phyloP scores from a whole-genome alignment of 140 eudicot genomes.

The Oenanthe javanica region DNA sequence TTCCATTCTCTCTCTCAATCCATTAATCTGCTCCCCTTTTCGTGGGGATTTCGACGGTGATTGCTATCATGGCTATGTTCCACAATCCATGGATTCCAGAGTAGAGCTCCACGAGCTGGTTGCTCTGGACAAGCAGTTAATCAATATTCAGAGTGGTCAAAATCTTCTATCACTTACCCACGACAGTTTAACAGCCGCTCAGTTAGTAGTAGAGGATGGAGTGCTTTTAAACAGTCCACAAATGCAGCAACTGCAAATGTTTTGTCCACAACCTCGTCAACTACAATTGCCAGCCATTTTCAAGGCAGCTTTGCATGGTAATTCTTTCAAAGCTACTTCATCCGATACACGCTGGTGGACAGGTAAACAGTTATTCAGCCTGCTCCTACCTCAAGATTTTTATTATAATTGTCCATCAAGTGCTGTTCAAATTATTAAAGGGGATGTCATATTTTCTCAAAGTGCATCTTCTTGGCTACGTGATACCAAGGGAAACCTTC shows the following conservation, averaged over 20 bases:
- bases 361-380: conserved; percentile 73
- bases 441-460: conserved; percentile 53
- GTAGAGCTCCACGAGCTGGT: conserved; percentile 81
- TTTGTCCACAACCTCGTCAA: conserved; percentile 30
- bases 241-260: conserved; percentile 87
- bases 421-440: conserved; percentile 43
- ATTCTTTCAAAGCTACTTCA: background rate
- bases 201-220: conserved; percentile 57
- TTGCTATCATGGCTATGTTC: conserved; percentile 78
- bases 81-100: conserved; percentile 62
- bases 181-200: conserved; percentile 81
- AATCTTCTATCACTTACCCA: conserved; percentile 64
- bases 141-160: conserved; percentile 70
- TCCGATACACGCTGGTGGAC: conserved; percentile 45
- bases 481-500: conserved; percentile 46
- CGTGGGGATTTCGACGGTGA: conserved; percentile 95
- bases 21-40: conserved; percentile 66
- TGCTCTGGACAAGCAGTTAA: conserved; percentile 50
- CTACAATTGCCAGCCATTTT: conserved; percentile 35
- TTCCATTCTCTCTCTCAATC: conserved; percentile 68
- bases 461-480: conserved; percentile 60
- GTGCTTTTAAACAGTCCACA: conserved; percentile 40
- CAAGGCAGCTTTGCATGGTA: conserved; percentile 9
- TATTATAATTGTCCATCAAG: conserved; percentile 21
- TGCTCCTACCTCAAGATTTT: conserved; percentile 47